Base-by-base conservation (phyloP, 108 stramenopile genomes). In the Epithemia pelagica region DNA sequence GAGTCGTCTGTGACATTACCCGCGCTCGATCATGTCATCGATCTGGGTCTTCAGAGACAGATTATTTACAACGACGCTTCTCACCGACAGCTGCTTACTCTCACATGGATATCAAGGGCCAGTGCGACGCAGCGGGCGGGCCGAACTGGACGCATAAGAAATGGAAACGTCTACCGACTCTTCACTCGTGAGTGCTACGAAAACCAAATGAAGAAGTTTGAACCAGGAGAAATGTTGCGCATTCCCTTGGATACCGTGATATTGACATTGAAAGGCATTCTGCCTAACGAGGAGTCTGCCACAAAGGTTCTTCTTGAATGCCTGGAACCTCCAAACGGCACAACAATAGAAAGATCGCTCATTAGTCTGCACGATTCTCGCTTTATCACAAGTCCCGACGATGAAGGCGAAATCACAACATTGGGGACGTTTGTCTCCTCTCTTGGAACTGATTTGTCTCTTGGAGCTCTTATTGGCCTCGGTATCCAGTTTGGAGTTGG, bases 1-100 rank as follows among this genome's bases (percentile, higher is more conserved):
- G 99, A 99, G 70, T 87, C 85, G 28, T 94, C 94, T 7, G 81
- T 99, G 29, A 99, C 99, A 22, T 83, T 99, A 18, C 95, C 97
- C 19, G 95, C 95, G 57, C 86, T 96, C 15, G 94, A 95, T 64
- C 90, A 95, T 70, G 99, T 99, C 54, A 94, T 97, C 32, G 96
- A 97, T 70, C 72, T 92, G 22, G 96, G 97, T 52, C 74, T 93
- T 2, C 86, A 85, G 66, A 80, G 81, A 21, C 89, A 90, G 61
- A 90, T 93, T 59, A 65, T 82, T 0, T 93, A 93, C 76, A 89
- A 93, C 52, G 25, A 71, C 21, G 65, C 68, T 0, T 85, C 76
- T 61, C 87, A 90, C 62, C 74, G 92, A 15, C 89, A 90, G 66
- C 78, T 91, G 60, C 80, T 98, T 7, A 73, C 80, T 21, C 86